Base-by-base conservation (phyloP, 2,329 filamentous ascomycete genomes). In the Colletotrichum endophyticum region DNA sequence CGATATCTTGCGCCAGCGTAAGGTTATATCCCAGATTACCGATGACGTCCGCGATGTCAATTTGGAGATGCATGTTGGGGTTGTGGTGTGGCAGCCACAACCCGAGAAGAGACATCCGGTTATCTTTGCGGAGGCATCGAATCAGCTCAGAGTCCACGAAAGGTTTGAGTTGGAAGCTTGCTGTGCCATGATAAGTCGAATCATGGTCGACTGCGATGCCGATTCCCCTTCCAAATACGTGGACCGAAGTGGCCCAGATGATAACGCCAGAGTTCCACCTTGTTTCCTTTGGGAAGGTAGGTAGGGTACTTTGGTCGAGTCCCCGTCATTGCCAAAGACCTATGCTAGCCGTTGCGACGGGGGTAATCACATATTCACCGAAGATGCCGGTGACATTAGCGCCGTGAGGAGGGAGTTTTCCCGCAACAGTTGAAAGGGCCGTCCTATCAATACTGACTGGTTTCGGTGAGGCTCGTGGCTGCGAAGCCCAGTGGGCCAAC, bases 261-360 rank as follows among this genome's bases (percentile, higher is more conserved):
- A 74, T 76, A 74, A 56, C 39, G 59, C 59, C 59, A 66, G 22
- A 74, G 64, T 69, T 39, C 66, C 70, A 53, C 71, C 44, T 49
- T 61, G 57, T 61, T 73, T 73, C 19, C 70, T 76, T 76, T 70
- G 74, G 74, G 74, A 66, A 70, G 74, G 70, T 70, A 32, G 57
- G 49, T 49, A 44, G 34, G 70, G 73, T 59, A 73, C 59, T 70
- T 76, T 56, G 36, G 73, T 57, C 36, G 63, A 39, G 25, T 63
- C 25, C 27, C 73, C 32, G 63, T 73, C 57, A 28, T 22, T 34
- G 64, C 70, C 64, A 53, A 66, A 76, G 28, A 61, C 74, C 70
- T 73, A 59, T 76, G 57, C 70, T 74, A 74, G 30, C 70, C 74
- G 74, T 25, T 16, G 32, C 16, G 27, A 59, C 30, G 57, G 36